Base-by-base conservation (phyloP, 768 basidiomycete genomes). In the Hericium rajendrae region DNA sequence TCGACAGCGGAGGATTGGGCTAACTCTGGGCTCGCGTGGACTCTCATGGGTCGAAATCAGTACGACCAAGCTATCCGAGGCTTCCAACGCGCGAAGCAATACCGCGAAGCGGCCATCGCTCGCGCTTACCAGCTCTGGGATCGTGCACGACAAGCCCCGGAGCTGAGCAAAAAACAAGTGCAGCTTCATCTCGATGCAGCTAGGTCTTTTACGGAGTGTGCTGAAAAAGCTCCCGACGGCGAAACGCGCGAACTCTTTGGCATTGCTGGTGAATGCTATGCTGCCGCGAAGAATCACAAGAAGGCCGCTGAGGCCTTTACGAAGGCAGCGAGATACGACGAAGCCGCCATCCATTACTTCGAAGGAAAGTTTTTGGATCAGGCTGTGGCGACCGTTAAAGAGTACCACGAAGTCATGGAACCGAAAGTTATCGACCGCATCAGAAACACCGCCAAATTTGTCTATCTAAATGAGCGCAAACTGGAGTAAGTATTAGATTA, bases 341-440 rank as follows among this genome's bases (percentile, higher is more conserved):
- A 67, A 2, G 76, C 79, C 1, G 78, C 78, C 1, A 68, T 71
- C 56, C 68, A 72, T n/a, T 85, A 75, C 57, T 72, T 78, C n/a
- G 74, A 79, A 55, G 69, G 70, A 0, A 77, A 76, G 1, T 65
- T 64, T 38, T 84, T 85, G 51, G 79, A 81, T 48, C 74, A 83
- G 48, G 83, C 83, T 0, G 69, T 81, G 0, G 62, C 69, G 4
- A 67, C 82, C 12, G 71, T 85, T 13, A 59, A 72, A 18, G 48
- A 58, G 0, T 65, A 81, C 58, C 40, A 65, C 11, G 48, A 59
- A 1, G 55, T 66, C 4, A 71, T 83, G 22, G 58, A 70, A 1
- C 26, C 50, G 1, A 65, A 63, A 0, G 65, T 78, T 4, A 71
- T 59, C 0, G 67, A 73, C 1, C 65, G 57, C 13, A 74, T 85